phyloP scores from a whole-genome alignment of 2,329 filamentous ascomycete species.

The Teratosphaeria zuluensis region DNA sequence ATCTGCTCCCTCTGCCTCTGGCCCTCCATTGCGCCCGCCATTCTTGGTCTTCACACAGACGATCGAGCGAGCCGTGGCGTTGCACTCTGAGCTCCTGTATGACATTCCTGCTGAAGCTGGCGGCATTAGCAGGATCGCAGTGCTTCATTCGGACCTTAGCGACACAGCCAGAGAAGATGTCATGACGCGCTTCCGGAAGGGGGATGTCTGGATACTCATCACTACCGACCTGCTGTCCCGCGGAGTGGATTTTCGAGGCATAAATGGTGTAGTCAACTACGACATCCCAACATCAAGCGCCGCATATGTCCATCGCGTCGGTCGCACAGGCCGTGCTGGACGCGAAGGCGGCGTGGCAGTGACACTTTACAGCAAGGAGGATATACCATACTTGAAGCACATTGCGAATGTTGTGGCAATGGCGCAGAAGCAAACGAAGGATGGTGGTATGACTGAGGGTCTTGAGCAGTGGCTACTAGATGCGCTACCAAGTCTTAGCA shows the following conservation, averaged over 20 bases:
- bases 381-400: slow-evolving; percentile 79
- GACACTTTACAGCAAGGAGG: slow-evolving; percentile 91
- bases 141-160: slow-evolving; percentile 78
- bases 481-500: slow-evolving; percentile 71
- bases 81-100: slow-evolving; percentile 84
- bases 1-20: slow-evolving; percentile 46
- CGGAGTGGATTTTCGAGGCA: slow-evolving; percentile 86
- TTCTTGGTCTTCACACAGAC: slow-evolving; percentile 96
- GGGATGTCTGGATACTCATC: slow-evolving; percentile 92
- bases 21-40: slow-evolving; percentile 60
- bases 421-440: slow-evolving; percentile 58
- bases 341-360: slow-evolving; percentile 80
- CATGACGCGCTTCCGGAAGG: slow-evolving; percentile 81
- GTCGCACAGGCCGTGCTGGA: slow-evolving; percentile 80
- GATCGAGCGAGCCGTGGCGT: slow-evolving; percentile 76
- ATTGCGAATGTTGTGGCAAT: slow-evolving; percentile 87
- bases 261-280: slow-evolving; percentile 96
- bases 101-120: slow-evolving; percentile 87
- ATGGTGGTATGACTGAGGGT: slow-evolving; percentile 30
- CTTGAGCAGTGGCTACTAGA: slow-evolving; percentile 83
- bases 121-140: slow-evolving; percentile 72
- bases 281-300: slow-evolving; percentile 89
- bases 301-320: slow-evolving; percentile 85
- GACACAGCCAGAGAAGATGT: slow-evolving; percentile 66
- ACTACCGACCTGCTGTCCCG: slow-evolving; percentile 89